phyloP scores from a whole-genome alignment of 2,329 filamentous ascomycete genomes.

The Stemphylium lycopersici region DNA sequence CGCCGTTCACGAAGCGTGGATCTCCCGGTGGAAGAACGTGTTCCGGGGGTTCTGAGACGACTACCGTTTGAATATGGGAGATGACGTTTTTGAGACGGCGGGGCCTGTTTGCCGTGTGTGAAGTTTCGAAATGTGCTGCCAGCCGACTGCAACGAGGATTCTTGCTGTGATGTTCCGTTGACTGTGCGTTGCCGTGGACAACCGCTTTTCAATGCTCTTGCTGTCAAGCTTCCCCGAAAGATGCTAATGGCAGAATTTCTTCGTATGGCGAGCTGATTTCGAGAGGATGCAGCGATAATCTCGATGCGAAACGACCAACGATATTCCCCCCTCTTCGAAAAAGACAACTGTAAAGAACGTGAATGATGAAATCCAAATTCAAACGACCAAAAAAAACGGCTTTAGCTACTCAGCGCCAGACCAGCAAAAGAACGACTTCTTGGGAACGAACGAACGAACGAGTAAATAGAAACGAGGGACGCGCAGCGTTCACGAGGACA shows the following conservation, averaged over 20 bases:
- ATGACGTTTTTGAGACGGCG: constrained; percentile 36
- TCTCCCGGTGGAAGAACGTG: constrained; percentile 12
- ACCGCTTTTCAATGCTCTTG: constrained; percentile 4
- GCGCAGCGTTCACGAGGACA: constrained; percentile 37
- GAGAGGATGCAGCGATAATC: constrained; percentile 16
- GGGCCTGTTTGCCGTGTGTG: constrained; percentile 24
- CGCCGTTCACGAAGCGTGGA: constrained; percentile 9
- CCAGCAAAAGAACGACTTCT: constrained; percentile 37
- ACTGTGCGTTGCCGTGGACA: constrained; percentile 24
- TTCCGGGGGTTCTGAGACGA: constrained; percentile 33
- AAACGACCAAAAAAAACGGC: constrained; percentile 20
- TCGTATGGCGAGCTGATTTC: too few relatives aligned
- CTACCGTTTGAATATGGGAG: constrained; percentile 26
- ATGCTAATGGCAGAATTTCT: constrained; percentile 1
- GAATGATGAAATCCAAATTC: constrained; percentile 29
- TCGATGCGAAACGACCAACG: background rate
- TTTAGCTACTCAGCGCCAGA: constrained; percentile 28
- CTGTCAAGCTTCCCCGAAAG: background rate
- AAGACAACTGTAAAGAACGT: constrained; percentile 35
- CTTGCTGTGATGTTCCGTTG: constrained; percentile 14
- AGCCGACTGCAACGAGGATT: constrained; percentile 10
- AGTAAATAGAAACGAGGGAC: constrained; percentile 28
- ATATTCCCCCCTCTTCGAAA: constrained; percentile 17
- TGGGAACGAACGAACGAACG: constrained; percentile 17
- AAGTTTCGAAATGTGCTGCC: constrained; percentile 26